phyloP scores from a whole-genome alignment of 352 stramenopile species.

The Phytophthora citrophthora region DNA sequence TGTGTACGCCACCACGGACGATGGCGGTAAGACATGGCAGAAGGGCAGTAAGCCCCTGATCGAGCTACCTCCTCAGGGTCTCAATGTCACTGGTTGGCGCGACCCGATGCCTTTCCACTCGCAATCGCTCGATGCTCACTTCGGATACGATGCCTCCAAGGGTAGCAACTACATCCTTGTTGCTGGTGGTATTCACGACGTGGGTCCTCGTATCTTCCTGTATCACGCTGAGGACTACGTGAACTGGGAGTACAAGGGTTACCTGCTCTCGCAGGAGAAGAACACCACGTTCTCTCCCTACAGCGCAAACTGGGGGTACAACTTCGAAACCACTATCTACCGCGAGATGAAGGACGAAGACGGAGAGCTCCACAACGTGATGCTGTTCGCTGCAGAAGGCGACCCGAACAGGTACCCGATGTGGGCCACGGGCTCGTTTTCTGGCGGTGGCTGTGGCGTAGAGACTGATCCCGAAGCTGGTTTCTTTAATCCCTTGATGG shows the following conservation, averaged over 20 bases:
- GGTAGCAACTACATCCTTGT: conserved; percentile 66
- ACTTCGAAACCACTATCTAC: conserved; percentile 76
- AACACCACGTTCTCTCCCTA: conserved; percentile 70
- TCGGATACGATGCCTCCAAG: conserved; percentile 25
- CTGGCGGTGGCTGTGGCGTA: conserved; percentile 15
- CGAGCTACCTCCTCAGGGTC: conserved; percentile 46
- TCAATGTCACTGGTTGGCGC: conserved; percentile 72
- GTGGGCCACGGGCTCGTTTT: conserved; percentile 60
- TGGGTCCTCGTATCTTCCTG: conserved; percentile 66
- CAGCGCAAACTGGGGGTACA: conserved; percentile 65
- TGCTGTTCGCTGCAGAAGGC: conserved; percentile 65
- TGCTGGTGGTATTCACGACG: conserved; percentile 59
- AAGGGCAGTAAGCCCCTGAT: conserved; percentile 59
- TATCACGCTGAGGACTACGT: conserved; percentile 68
- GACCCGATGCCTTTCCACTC: conserved; percentile 72
- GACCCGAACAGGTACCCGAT: conserved; percentile 61
- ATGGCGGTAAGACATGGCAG: conserved; percentile 67
- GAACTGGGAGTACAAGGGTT: conserved; percentile 75
- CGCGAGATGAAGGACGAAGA: conserved; percentile 63
- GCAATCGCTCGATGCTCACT: conserved; percentile 50
- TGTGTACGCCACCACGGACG: conserved; percentile 64
- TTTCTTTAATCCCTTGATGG: conserved; percentile 60
- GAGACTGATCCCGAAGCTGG: conserved; percentile 34
- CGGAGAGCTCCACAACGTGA: conserved; percentile 64
- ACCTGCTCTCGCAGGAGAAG: conserved; percentile 58